Conservation (phyloP, 164 flowering plant species). For the Umbellularia californica region DNA sequence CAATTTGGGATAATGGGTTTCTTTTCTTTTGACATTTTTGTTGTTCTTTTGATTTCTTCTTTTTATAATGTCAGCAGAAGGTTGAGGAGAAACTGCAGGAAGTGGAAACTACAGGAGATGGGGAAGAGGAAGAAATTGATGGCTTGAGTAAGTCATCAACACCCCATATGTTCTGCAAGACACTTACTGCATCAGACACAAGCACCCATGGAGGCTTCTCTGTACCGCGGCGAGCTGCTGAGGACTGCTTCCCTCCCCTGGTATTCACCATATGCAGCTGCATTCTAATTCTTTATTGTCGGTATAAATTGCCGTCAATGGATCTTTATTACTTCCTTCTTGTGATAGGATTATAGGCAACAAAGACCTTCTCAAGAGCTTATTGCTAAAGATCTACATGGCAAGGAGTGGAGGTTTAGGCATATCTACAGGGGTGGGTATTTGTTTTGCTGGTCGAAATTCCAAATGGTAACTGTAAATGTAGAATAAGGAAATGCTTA, state of each 20-base stretch:
- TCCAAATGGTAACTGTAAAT: neutral
- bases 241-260: constrained; percentile 97
- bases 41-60: neutral
- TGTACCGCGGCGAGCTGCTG: constrained; percentile 97
- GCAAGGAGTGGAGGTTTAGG: constrained; percentile 82
- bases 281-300: neutral
- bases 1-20: neutral
- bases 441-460: neutral
- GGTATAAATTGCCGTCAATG: neutral
- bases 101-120: constrained; percentile 35
- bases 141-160: constrained; percentile 42
- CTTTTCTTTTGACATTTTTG: neutral
- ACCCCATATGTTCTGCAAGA: constrained; percentile 99
- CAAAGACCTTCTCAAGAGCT: constrained; percentile 99
- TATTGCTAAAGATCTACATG: constrained; percentile 92
- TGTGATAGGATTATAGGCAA: constrained; percentile 75
- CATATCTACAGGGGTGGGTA: constrained; percentile 86
- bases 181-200: constrained; percentile 97
- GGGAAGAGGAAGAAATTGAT: constrained; percentile 50
- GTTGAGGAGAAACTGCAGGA: constrained; percentile 55
- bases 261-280: constrained; percentile 29
- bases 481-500: neutral
- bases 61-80: constrained; percentile 21
- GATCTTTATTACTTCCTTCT: neutral
- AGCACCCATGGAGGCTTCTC: constrained; percentile 99